phyloP scores from a whole-genome alignment of 2,329 filamentous ascomycete species.

The Venturia pyrina region DNA sequence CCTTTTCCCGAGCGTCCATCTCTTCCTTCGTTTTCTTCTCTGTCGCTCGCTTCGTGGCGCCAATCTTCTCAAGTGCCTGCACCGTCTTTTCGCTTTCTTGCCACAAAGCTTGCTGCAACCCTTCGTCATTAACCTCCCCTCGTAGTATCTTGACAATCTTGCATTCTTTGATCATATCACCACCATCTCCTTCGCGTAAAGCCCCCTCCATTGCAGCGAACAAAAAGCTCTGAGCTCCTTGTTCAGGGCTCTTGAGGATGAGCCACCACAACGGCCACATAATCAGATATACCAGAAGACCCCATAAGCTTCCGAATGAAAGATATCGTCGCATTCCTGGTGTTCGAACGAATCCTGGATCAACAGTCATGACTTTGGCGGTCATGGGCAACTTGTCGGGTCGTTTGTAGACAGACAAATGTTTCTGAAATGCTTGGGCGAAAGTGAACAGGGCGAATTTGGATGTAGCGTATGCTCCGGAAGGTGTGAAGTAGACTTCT shows the following conservation, averaged over 20 bases:
- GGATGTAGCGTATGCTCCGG: slow-evolving; percentile 37
- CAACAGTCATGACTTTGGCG: slow-evolving; percentile 72
- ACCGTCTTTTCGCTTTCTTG: slow-evolving; percentile 78
- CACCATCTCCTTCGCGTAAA: slow-evolving; percentile 56
- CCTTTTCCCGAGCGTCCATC: not conserved
- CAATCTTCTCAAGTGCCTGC: slow-evolving; percentile 69
- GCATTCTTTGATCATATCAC: slow-evolving; percentile 81
- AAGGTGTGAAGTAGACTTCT: slow-evolving; percentile 31
- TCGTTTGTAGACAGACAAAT: slow-evolving; percentile 72
- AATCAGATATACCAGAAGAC: slow-evolving; percentile 64
- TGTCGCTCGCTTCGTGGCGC: slow-evolving; percentile 51
- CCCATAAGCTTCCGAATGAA: slow-evolving; percentile 72
- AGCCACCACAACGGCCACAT: slow-evolving; percentile 80
- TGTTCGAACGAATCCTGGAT: slow-evolving; percentile 76
- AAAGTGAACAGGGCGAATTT: slow-evolving; percentile 78
- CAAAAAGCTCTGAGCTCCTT: slow-evolving; percentile 79
- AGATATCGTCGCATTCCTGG: slow-evolving; percentile 83
- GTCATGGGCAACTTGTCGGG: slow-evolving; percentile 78
- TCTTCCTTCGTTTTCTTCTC: slow-evolving; percentile 33
- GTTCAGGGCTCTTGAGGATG: slow-evolving; percentile 70
- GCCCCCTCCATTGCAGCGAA: slow-evolving; percentile 74
- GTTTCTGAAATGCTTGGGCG: slow-evolving; percentile 83
- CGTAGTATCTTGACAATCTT: slow-evolving; percentile 62
- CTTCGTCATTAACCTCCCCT: slow-evolving; percentile 67
- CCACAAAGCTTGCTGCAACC: slow-evolving; percentile 77